phyloP scores from a whole-genome alignment of 805 yeast species.

The Zygosaccharomyces pseudorouxii region DNA sequence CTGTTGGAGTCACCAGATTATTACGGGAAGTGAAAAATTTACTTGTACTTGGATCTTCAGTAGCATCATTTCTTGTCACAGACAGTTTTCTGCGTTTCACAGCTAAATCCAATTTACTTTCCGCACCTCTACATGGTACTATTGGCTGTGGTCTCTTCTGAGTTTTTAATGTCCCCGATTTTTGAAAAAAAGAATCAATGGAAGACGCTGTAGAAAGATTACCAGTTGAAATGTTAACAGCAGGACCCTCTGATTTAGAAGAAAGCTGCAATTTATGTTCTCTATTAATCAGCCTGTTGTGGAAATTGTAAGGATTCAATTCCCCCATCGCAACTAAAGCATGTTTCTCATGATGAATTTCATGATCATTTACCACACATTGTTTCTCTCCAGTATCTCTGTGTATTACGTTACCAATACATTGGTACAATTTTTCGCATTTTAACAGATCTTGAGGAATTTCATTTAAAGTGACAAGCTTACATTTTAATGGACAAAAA shows the following conservation, averaged over 20 bases:
- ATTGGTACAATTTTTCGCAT: slow-evolving; percentile 33
- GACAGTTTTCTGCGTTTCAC: slow-evolving; percentile 25
- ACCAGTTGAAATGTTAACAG: not conserved
- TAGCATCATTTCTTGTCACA: slow-evolving; percentile 1
- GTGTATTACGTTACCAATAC: slow-evolving; percentile 38
- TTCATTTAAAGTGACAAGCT: slow-evolving; percentile 55
- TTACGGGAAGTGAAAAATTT: slow-evolving; percentile 12
- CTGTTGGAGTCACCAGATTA: not conserved
- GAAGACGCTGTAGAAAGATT: slow-evolving; percentile 4
- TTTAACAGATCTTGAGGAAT: slow-evolving; percentile 40
- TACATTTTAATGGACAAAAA: slow-evolving; percentile 54
- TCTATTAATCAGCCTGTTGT: slow-evolving; percentile 34
- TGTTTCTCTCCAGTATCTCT: slow-evolving; percentile 15
- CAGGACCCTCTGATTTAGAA: slow-evolving; percentile 24
- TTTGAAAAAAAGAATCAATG: slow-evolving; percentile 25
- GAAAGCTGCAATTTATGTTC: slow-evolving; percentile 28
- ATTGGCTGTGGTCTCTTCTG: slow-evolving; percentile 1
- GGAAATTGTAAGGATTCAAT: slow-evolving; percentile 51
- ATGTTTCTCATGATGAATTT: slow-evolving; percentile 46
- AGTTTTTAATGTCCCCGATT: slow-evolving; percentile 1
- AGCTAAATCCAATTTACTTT: slow-evolving; percentile 21
- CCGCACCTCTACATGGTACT: not conserved
- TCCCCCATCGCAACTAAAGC: slow-evolving; percentile 56
- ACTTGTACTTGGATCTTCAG: slow-evolving; percentile 9
- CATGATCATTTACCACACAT: slow-evolving; percentile 29